Evolutionary conservation across 2,329 filamentous ascomycete species (phyloP), one percentile per base, ranked within the genome.

Genomic region (Colletotrichum aenigma): DNA sequence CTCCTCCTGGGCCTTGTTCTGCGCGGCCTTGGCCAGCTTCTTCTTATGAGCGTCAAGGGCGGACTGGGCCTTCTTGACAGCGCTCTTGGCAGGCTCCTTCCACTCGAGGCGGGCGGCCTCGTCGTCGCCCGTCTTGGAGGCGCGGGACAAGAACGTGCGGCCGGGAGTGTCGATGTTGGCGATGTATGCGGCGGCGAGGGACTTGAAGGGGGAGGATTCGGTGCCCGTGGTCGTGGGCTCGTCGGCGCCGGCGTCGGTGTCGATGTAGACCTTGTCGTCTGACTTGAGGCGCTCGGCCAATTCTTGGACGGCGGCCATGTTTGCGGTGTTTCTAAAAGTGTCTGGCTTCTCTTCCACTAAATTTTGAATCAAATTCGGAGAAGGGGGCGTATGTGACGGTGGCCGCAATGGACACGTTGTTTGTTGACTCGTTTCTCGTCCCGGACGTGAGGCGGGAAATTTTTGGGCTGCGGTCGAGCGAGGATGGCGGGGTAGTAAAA

Each of bases 31-130:
- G 80, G 91, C 91, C 60, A 94, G 90, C 89, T 98, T 98, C 90
- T 95, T 96, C 90, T 95, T 94, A 85, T 95, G 92, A 78, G 90
- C 89, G 79, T 95, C 94, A 78, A 92, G 92, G 78, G 92, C 92
- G 84, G 92, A 93, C 87, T 92, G 91, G 6, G 94, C 94, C 87
- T 97, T 97, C 89, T 98, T 98, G 82, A 95, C 85, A 26, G 95
- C 95, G 76, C 94, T 94, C 88, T 97, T 97, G 76, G 94, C 93
- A 24, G 92, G 94, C 71, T 94, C 93, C 87, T 96, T 96, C 94
- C 94, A 98, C 80, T 92, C 90, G 78, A 93, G 85, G 78, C 91
- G 90, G 70, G 89, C 89, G 70, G 89, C 88, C 78, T 90, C 89
- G 80, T 95, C 94, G 77, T 92, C 92, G 30, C 91, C 92, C 65